Evolutionary conservation across 176 grass and related monocot genomes (phyloP).

Genomic region (Oryza australiensis): DNA sequence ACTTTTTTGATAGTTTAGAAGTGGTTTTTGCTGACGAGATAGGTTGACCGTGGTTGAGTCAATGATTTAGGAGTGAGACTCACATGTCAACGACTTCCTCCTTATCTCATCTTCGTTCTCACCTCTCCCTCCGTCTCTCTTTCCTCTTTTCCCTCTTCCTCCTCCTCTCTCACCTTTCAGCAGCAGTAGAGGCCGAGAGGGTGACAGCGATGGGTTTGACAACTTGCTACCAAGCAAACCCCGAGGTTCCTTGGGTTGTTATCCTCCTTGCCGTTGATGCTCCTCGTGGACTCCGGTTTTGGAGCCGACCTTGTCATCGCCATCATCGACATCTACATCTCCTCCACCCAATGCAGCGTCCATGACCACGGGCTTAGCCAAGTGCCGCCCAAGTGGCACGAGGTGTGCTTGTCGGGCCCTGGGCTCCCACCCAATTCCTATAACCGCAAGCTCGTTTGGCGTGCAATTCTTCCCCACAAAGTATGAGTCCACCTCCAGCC

Average conservation of each 20-base stretch:
- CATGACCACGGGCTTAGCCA: constrained; percentile 58
- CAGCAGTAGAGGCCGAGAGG: too few relatives aligned
- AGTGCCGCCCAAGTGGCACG: constrained; percentile 57
- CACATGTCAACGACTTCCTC: too few relatives aligned
- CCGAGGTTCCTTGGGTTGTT: constrained; percentile 66
- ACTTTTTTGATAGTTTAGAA: too few relatives aligned
- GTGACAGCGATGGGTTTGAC: constrained; percentile 61
- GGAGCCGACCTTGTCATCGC: constrained; percentile 78
- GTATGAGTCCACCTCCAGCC: constrained; percentile 80
- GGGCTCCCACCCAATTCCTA: constrained; percentile 59
- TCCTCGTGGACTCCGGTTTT: constrained; percentile 84
- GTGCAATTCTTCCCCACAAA: constrained; percentile 70
- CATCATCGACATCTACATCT: constrained; percentile 79
- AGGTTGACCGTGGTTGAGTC: too few relatives aligned
- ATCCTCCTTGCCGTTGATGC: constrained; percentile 63
- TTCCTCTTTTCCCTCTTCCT: too few relatives aligned
- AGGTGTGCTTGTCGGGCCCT: constrained; percentile 51
- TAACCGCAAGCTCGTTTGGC: constrained; percentile 84
- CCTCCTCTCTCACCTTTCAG: too few relatives aligned
- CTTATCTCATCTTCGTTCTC: too few relatives aligned
- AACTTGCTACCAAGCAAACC: constrained; percentile 60
- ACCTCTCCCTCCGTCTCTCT: too few relatives aligned
- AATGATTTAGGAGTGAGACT: too few relatives aligned
- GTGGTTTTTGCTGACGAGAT: too few relatives aligned
- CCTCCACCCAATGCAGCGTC: constrained; percentile 66